Evolutionary conservation across 805 yeast species (phyloP).

Genomic region (Yamadazyma phyllophila): DNA sequence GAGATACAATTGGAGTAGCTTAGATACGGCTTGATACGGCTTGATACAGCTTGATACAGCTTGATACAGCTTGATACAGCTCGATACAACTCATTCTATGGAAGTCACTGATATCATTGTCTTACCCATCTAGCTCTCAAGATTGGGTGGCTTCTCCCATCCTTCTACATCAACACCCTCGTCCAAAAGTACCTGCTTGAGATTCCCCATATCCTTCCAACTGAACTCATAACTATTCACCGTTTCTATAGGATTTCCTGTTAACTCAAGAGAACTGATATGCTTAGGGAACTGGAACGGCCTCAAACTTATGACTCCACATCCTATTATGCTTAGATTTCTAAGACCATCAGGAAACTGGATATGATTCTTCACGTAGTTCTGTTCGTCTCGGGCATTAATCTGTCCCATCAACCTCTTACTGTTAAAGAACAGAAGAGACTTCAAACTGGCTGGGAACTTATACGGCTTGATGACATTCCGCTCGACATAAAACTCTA

Average conservation of each 20-base stretch:
- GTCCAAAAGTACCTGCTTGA: slow-evolving; percentile 20
- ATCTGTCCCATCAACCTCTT: slow-evolving; percentile 2
- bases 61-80: no score
- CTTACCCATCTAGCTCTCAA: background rate
- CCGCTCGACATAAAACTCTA: background rate
- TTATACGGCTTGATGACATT: slow-evolving; percentile 2
- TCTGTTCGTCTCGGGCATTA: background rate
- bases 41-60: no score
- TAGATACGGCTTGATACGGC: no score
- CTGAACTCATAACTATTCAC: slow-evolving; percentile 14
- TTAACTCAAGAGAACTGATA: slow-evolving; percentile 22
- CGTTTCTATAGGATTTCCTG: slow-evolving; percentile 20
- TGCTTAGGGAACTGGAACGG: slow-evolving; percentile 28
- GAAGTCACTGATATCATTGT: no score
- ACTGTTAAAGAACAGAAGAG: slow-evolving; percentile 7
- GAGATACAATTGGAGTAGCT: no score
- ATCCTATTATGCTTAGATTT: slow-evolving; percentile 4
- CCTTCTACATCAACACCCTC: slow-evolving; percentile 14
- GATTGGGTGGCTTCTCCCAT: slow-evolving; percentile 4
- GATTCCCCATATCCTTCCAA: slow-evolving; percentile 25
- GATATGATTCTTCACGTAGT: slow-evolving; percentile 1
- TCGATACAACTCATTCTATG: no score
- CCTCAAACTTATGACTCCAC: slow-evolving; percentile 14
- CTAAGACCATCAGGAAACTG: slow-evolving; percentile 6
- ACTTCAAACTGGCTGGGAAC: slow-evolving; percentile 4